Conservation (phyloP, 768 basidiomycete species). For the Termitomyces sp. region DNA sequence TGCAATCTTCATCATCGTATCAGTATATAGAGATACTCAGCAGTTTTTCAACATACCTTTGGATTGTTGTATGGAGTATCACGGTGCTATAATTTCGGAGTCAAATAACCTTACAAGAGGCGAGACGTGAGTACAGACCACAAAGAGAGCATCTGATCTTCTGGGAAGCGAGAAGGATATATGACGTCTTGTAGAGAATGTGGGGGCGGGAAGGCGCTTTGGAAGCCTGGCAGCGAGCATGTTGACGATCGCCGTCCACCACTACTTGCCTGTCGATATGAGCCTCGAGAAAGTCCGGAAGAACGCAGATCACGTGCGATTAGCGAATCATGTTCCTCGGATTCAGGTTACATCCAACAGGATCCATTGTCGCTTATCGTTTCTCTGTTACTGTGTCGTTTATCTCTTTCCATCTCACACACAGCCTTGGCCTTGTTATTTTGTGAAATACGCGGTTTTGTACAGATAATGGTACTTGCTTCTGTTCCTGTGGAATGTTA, state of each 20-base stretch:
- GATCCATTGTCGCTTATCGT: no score
- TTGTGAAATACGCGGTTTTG: not conserved
- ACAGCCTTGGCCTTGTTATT: not conserved
- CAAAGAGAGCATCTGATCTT: conserved; percentile 80
- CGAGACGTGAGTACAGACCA: conserved; percentile 45
- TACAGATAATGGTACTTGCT: not conserved
- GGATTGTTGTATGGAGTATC: conserved; percentile 95
- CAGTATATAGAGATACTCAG: conserved; percentile 3
- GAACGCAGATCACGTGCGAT: conserved; percentile 14
- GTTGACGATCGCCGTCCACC: not conserved
- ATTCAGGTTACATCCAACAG: not conserved
- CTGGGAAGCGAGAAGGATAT: conserved; percentile 40
- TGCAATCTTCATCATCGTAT: conserved; percentile 54
- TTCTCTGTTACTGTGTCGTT: no score
- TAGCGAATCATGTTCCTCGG: conserved; percentile 7
- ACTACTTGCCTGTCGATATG: not conserved
- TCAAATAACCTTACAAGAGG: conserved; percentile 4
- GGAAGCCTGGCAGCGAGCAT: conserved; percentile 30
- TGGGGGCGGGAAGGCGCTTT: conserved; percentile 21
- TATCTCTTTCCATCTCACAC: no score
- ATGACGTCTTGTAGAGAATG: conserved; percentile 22
- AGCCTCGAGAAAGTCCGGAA: conserved; percentile 18
- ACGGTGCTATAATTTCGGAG: conserved; percentile 62
- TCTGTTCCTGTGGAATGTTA: not conserved
- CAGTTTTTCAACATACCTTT: conserved; percentile 39